These are phyloP conservation scores for Pythium aquatile DNA, from an alignment of 352 stramenopile species.

Conservation along the genomic window DNA sequence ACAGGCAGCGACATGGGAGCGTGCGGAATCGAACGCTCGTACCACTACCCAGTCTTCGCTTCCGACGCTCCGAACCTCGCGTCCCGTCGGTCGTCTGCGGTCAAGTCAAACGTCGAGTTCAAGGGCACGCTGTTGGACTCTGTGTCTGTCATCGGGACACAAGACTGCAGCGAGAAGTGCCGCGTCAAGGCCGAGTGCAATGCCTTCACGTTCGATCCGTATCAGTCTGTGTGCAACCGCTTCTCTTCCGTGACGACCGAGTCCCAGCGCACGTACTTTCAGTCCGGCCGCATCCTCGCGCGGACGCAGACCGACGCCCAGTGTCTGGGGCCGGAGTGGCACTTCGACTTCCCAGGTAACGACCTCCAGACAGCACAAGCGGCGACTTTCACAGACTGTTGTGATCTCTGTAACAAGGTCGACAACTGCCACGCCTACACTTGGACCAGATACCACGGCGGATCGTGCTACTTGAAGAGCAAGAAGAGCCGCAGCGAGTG, in stretches of 20 bases:
- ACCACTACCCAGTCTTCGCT: slow-evolving; percentile 10
- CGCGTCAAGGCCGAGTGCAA: background rate
- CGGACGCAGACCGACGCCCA: background rate
- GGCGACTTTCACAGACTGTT: slow-evolving; percentile 21
- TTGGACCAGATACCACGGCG: slow-evolving; percentile 46
- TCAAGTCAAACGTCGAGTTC: background rate
- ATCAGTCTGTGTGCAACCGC: too few relatives aligned
- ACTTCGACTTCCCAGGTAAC: background rate
- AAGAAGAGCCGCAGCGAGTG: slow-evolving; percentile 2
- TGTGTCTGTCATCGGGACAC: background rate
- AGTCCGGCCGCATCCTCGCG: background rate
- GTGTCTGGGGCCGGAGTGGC: background rate
- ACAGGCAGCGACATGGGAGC: slow-evolving; percentile 11
- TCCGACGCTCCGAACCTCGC: background rate
- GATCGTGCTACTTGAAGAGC: slow-evolving; percentile 51
- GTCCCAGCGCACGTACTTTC: too few relatives aligned
- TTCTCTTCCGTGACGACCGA: too few relatives aligned
- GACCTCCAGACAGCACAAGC: background rate
- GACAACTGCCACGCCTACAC: slow-evolving; percentile 35
- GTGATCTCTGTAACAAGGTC: slow-evolving; percentile 27
- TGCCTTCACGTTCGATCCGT: background rate
- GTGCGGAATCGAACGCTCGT: slow-evolving; percentile 7
- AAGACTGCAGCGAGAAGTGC: background rate
- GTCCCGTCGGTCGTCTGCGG: background rate
- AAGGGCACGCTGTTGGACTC: background rate